A percentile compares a stretch with the other conserved stretches of the same genome.
Evolutionary conservation across 1,139 yeast genomes (phyloP).

Genomic region (Geotrichum klebahnii): DNA sequence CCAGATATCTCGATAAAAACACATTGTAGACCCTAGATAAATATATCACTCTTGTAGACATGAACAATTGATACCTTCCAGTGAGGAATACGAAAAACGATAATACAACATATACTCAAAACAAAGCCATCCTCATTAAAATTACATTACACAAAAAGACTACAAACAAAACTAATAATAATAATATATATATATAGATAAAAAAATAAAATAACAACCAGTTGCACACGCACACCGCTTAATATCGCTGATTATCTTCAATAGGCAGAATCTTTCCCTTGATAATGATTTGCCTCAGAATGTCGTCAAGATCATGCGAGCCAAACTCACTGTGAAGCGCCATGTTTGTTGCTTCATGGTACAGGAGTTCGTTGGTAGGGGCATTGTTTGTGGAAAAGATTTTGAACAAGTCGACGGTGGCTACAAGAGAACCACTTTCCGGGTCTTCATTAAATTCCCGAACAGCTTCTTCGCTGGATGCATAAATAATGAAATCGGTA

Average conservation of each 20-base stretch:
- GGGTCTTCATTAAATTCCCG: slow-evolving; percentile 14
- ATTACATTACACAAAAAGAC: too few relatives aligned
- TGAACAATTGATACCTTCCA: too few relatives aligned
- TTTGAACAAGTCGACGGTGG: slow-evolving; percentile 14
- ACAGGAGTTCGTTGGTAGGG: slow-evolving; percentile 9
- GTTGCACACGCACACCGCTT: too few relatives aligned
- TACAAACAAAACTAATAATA: too few relatives aligned
- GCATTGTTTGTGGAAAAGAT: slow-evolving; percentile 9
- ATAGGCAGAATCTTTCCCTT: neutral
- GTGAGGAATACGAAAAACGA: too few relatives aligned
- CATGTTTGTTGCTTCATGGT: slow-evolving; percentile 14
- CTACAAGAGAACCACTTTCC: slow-evolving; percentile 16
- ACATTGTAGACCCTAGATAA: too few relatives aligned
- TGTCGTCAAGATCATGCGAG: slow-evolving; percentile 16
- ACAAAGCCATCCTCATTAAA: too few relatives aligned
- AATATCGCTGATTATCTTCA: neutral
- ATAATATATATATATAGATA: too few relatives aligned
- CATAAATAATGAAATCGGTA: slow-evolving; percentile 13
- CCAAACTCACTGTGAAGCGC: slow-evolving; percentile 20
- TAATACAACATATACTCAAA: too few relatives aligned
- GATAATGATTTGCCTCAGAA: slow-evolving; percentile 5
- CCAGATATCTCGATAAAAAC: too few relatives aligned
- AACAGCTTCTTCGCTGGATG: slow-evolving; percentile 12
- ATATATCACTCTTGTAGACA: too few relatives aligned
- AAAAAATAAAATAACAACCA: too few relatives aligned